Evolutionary conservation across 805 yeast genomes (phyloP).

Genomic region (Yarrowia osloensis): DNA sequence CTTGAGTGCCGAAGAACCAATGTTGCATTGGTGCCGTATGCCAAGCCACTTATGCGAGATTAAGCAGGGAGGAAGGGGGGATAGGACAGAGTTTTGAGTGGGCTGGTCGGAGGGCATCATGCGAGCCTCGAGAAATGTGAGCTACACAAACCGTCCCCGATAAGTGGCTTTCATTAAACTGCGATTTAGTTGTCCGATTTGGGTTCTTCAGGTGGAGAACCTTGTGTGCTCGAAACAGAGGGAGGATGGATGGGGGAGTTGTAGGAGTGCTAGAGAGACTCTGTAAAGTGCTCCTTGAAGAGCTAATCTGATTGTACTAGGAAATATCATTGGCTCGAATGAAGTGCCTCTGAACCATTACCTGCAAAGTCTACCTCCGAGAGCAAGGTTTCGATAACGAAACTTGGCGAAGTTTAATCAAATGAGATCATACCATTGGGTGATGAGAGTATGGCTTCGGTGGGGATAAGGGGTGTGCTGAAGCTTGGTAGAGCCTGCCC

Average conservation of each 20-base stretch:
- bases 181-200: background rate
- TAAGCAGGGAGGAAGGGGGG: background rate
- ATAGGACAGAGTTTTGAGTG: background rate
- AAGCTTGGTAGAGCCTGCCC: background rate
- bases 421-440: background rate
- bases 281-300: background rate
- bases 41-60: conserved; percentile 16
- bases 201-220: background rate
- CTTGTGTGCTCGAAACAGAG: background rate
- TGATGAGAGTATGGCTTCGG: background rate
- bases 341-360: too few relatives aligned
- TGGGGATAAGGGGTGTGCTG: background rate
- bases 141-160: too few relatives aligned
- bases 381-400: conserved; percentile 10
- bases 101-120: too few relatives aligned
- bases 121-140: background rate
- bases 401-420: background rate
- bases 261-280: background rate
- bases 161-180: background rate
- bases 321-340: too few relatives aligned
- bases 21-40: conserved; percentile 19
- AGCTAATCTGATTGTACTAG: too few relatives aligned
- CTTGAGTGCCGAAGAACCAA: background rate
- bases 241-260: background rate
- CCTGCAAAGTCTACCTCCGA: too few relatives aligned